A percentile compares a stretch with the other conserved stretches of the same genome.
Evolutionary conservation across 148 eudicot genomes (phyloP).

Genomic region (Diospyros kaki): DNA sequence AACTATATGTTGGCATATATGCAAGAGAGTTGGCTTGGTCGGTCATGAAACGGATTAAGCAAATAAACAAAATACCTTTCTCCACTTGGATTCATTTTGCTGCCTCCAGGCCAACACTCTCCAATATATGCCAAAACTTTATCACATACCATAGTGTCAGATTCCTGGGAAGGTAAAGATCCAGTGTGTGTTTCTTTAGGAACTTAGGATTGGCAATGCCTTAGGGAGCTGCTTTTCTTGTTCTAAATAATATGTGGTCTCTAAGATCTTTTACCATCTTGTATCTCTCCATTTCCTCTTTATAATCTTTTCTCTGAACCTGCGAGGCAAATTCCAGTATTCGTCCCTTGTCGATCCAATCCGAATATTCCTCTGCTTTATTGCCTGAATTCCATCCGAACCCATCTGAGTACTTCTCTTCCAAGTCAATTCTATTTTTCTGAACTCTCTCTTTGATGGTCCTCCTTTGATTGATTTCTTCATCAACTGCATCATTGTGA

Average conservation of each 20-base stretch:
- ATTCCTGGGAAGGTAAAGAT: constrained; percentile 35
- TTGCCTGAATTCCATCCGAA: constrained; percentile 56
- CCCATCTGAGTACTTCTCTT: constrained; percentile 52
- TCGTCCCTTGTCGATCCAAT: constrained; percentile 28
- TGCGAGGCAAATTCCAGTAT: constrained; percentile 26
- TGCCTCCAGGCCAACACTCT: too few relatives aligned
- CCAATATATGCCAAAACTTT: too few relatives aligned
- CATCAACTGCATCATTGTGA: constrained; percentile 44
- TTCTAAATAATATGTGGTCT: constrained; percentile 38
- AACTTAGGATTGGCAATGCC: constrained; percentile 23
- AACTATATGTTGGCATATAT: too few relatives aligned
- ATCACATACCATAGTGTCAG: constrained; percentile 23
- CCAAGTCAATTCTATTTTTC: constrained; percentile 48
- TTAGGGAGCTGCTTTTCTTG: constrained; percentile 20
- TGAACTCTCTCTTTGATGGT: constrained; percentile 53
- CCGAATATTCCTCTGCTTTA: constrained; percentile 21
- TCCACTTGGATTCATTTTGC: too few relatives aligned
- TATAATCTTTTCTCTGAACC: constrained; percentile 26
- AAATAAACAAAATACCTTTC: not conserved
- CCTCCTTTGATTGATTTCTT: constrained; percentile 52
- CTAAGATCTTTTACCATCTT: constrained; percentile 51
- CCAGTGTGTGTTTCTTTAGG: constrained; percentile 2
- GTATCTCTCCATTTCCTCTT: constrained; percentile 45
- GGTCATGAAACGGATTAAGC: constrained; percentile 14
- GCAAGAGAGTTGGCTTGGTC: too few relatives aligned